Evolutionary conservation across 2,329 filamentous ascomycete species (phyloP).

Genomic region (Mollisia scopiformis): DNA sequence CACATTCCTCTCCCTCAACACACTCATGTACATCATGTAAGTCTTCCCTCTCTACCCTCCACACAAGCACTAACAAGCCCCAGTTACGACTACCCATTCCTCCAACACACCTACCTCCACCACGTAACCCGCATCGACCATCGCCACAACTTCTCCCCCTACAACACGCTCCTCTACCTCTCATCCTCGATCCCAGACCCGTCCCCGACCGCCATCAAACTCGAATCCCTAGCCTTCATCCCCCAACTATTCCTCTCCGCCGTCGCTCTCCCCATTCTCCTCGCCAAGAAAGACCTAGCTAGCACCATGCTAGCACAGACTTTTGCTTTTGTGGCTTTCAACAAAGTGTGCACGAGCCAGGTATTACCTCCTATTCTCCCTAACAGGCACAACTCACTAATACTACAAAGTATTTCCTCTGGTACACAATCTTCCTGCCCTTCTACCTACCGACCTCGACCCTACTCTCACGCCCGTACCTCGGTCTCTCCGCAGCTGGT

Average conservation of each 20-base stretch:
- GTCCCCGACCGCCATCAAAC: slow-evolving; percentile 39
- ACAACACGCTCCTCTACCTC: slow-evolving; percentile 89
- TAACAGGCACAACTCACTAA: background rate
- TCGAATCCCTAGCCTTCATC: slow-evolving; percentile 85
- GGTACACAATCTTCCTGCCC: slow-evolving; percentile 94
- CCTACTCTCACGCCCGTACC: slow-evolving; percentile 59
- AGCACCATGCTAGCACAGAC: slow-evolving; percentile 92
- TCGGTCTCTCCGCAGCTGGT: slow-evolving; percentile 66
- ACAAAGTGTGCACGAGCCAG: slow-evolving; percentile 98
- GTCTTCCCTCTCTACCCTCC: slow-evolving; percentile 29
- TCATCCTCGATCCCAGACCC: slow-evolving; percentile 62
- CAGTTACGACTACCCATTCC: slow-evolving; percentile 78
- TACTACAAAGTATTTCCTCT: slow-evolving; percentile 81
- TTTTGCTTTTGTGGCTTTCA: slow-evolving; percentile 95
- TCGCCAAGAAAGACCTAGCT: slow-evolving; percentile 82
- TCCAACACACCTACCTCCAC: slow-evolving; percentile 90
- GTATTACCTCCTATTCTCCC: slow-evolving; percentile 47
- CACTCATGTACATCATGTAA: slow-evolving; percentile 76
- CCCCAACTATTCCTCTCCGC: slow-evolving; percentile 85
- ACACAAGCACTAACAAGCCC: background rate
- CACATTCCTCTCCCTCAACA: slow-evolving; percentile 76
- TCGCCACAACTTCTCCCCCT: slow-evolving; percentile 97
- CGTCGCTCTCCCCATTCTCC: slow-evolving; percentile 71
- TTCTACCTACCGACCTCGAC: slow-evolving; percentile 85
- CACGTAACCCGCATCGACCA: slow-evolving; percentile 93